These are phyloP conservation scores for Dipteronia sinensis DNA, from an alignment of 345 rosid genomes.

Conservation along the genomic window DNA sequence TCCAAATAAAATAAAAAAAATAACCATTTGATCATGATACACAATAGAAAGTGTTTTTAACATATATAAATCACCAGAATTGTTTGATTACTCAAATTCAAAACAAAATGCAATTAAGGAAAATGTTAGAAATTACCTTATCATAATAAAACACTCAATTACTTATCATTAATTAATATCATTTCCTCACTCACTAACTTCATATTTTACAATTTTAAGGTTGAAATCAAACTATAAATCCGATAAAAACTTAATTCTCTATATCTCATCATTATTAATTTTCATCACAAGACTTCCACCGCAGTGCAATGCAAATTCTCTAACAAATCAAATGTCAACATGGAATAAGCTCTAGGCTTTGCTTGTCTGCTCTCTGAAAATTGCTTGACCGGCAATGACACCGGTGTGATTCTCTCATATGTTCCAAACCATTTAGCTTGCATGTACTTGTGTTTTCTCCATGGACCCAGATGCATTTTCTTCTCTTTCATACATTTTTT, in stretches of 20 bases:
- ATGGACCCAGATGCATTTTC: constrained; percentile 86
- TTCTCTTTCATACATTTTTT: constrained; percentile 80
- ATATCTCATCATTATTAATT: neutral
- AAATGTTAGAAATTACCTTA: neutral
- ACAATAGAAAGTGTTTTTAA: too few relatives aligned
- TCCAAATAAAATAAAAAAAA: too few relatives aligned
- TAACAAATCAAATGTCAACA: constrained; percentile 64
- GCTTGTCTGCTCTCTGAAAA: constrained; percentile 29
- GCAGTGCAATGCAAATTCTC: constrained; percentile 45
- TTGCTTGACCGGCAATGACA: constrained; percentile 24
- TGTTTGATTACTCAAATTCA: too few relatives aligned
- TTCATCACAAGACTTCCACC: constrained; percentile 52
- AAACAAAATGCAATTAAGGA: neutral
- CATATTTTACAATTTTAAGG: neutral
- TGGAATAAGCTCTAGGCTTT: constrained; percentile 59
- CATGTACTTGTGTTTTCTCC: constrained; percentile 91
- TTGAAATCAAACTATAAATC: neutral
- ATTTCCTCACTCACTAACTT: neutral
- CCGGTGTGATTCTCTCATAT: constrained; percentile 32
- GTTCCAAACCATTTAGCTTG: constrained; percentile 86
- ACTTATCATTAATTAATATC: neutral
- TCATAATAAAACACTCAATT: neutral
- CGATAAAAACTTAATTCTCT: neutral
- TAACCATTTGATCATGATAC: too few relatives aligned
- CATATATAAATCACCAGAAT: too few relatives aligned